phyloP scores from a whole-genome alignment of 2,329 filamentous ascomycete species.

The Aspergillus fischeri region DNA sequence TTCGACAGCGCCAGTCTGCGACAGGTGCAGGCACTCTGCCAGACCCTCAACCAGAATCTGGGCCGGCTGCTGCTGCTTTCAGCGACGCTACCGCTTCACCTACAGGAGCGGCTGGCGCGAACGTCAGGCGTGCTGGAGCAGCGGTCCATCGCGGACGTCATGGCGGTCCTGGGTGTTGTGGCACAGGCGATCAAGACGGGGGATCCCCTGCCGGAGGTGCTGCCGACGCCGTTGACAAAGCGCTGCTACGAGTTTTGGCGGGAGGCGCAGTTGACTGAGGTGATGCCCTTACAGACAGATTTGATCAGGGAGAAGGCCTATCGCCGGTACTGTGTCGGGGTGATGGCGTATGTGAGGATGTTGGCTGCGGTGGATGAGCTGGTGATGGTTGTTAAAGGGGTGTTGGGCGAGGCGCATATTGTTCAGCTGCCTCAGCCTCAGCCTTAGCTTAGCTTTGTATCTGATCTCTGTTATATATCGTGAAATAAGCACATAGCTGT shows the following conservation, averaged over 20 bases:
- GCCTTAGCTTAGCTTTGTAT: not conserved
- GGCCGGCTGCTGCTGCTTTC: slow-evolving; percentile 34
- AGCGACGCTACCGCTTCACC: slow-evolving; percentile 31
- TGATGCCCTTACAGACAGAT: slow-evolving; percentile 26
- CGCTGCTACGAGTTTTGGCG: slow-evolving; percentile 29
- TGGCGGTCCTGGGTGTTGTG: slow-evolving; percentile 47
- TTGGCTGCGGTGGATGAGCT: slow-evolving; percentile 44
- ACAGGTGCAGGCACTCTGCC: slow-evolving; percentile 30
- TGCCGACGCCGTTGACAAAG: slow-evolving; percentile 46
- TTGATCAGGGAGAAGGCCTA: slow-evolving; percentile 42
- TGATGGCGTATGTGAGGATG: slow-evolving; percentile 45
- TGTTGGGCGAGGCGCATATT: slow-evolving; percentile 41
- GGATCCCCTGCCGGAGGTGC: slow-evolving; percentile 44
- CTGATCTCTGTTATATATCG: not conserved
- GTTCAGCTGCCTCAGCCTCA: slow-evolving; percentile 13
- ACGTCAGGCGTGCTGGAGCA: slow-evolving; percentile 42
- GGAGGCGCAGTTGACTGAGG: slow-evolving; percentile 11
- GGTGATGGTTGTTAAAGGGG: slow-evolving; percentile 42
- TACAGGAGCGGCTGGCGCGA: slow-evolving; percentile 39
- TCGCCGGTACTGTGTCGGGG: slow-evolving; percentile 45
- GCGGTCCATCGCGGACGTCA: slow-evolving; percentile 46
- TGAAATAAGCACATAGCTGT: not conserved
- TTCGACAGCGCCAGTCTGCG: slow-evolving; percentile 34
- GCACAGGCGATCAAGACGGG: slow-evolving; percentile 48
- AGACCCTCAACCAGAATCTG: slow-evolving; percentile 31